Percentiles rank a stretch among this genome's conserved stretches.
These are phyloP conservation scores for Solanum medicagineum DNA, from an alignment of 257 asterid genomes.

Conservation along the genomic window DNA sequence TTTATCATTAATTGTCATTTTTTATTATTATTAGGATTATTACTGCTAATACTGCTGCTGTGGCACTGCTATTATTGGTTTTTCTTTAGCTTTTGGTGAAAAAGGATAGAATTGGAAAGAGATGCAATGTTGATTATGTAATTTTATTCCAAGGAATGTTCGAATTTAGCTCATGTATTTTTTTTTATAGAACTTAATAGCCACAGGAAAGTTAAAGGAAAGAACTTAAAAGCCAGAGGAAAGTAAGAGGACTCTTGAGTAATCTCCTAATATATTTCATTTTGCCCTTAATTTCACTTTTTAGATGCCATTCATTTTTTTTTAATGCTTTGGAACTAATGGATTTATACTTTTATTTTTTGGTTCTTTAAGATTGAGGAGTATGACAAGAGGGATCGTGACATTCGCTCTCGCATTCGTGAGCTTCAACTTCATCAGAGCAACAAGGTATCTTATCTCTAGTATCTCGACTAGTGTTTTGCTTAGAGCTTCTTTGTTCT, in stretches of 20 bases:
- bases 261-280: background rate
- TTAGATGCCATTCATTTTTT: background rate
- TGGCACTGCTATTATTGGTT: background rate
- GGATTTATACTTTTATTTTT: constrained; percentile 1
- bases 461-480: background rate
- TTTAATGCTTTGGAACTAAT: background rate
- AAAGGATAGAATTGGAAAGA: background rate
- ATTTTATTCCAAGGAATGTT: background rate
- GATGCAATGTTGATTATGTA: background rate
- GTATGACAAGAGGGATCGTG: constrained; percentile 29
- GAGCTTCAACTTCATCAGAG: constrained; percentile 52
- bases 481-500: background rate
- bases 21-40: background rate
- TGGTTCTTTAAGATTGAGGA: constrained; percentile 42
- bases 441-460: constrained; percentile 39
- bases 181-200: background rate
- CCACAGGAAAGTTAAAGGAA: background rate
- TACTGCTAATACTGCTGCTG: background rate
- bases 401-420: constrained; percentile 29
- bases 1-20: background rate
- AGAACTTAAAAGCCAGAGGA: background rate
- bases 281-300: background rate
- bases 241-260: background rate
- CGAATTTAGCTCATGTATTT: background rate
- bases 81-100: background rate